A percentile compares a stretch with the other conserved stretches of the same genome.
Evolutionary conservation across 2,329 filamentous ascomycete genomes (phyloP).

Genomic region (Ascochyta rabiei): DNA sequence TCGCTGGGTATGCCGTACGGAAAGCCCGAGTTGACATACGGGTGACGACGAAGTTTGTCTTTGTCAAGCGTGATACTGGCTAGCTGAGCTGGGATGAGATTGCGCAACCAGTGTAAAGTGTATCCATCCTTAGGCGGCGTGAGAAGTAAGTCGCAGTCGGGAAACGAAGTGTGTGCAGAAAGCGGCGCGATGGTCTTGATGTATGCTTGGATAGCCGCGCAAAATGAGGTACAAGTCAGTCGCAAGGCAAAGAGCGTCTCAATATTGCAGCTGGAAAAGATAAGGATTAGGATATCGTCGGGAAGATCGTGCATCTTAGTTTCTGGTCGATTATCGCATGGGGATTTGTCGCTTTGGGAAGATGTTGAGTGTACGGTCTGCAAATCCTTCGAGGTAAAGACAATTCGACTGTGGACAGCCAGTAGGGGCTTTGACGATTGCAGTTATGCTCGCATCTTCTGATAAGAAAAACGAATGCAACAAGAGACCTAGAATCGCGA

Average conservation of each 20-base stretch:
- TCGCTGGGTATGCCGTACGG: slow-evolving; percentile 27
- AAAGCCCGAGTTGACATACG: slow-evolving; percentile 23
- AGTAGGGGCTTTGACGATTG: background rate
- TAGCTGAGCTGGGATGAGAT: slow-evolving; percentile 22
- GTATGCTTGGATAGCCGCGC: slow-evolving; percentile 17
- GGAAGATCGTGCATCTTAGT: slow-evolving; percentile 20
- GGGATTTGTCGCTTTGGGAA: slow-evolving; percentile 11
- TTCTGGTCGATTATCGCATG: background rate
- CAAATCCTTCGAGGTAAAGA: background rate
- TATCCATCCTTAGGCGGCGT: slow-evolving; percentile 5
- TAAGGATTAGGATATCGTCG: slow-evolving; percentile 24
- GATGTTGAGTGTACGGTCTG: background rate
- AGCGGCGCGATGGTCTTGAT: slow-evolving; percentile 24
- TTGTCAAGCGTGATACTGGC: slow-evolving; percentile 23
- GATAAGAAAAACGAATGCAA: background rate
- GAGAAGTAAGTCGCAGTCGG: slow-evolving; percentile 11
- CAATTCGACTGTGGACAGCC: background rate
- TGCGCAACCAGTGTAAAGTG: slow-evolving; percentile 19
- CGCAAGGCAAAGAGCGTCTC: slow-evolving; percentile 15
- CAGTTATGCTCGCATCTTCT: background rate
- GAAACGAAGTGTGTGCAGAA: slow-evolving; percentile 21
- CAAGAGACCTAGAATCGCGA: background rate
- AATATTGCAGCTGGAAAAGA: slow-evolving; percentile 15
- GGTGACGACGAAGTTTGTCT: slow-evolving; percentile 24
- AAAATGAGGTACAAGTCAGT: slow-evolving; percentile 11